Evolutionary conservation across 1,139 yeast genomes (phyloP).

Genomic region (Suhomyces panamericanus): DNA sequence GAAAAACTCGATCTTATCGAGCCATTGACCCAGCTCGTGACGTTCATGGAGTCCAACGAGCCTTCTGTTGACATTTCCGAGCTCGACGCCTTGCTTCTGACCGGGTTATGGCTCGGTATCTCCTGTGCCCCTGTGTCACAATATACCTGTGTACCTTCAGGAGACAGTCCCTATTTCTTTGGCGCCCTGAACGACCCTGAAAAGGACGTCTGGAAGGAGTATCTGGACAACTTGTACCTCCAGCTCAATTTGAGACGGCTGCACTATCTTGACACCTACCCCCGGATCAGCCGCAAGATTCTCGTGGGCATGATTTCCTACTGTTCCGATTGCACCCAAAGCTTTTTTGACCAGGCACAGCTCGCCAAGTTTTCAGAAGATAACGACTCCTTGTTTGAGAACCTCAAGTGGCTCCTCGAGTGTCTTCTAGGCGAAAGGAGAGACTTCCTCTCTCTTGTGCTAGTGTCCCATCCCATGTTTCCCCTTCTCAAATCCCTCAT

Average conservation of each 20-base stretch:
- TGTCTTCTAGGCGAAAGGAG: not conserved
- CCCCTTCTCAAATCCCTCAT: not conserved
- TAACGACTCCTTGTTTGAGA: not conserved
- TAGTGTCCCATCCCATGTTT: constrained; percentile 4
- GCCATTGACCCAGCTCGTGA: not conserved
- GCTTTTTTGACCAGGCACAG: not conserved
- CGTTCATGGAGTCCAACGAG: not conserved
- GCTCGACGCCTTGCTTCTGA: not conserved
- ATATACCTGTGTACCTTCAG: not conserved
- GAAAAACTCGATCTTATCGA: not conserved
- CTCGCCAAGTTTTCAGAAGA: not conserved
- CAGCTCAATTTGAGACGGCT: not conserved
- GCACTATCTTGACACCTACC: not conserved
- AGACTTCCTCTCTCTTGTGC: constrained; percentile 1
- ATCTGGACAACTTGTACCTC: not conserved
- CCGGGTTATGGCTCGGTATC: not conserved
- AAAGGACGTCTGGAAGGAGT: not conserved
- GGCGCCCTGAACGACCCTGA: too few relatives aligned
- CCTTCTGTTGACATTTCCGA: not conserved
- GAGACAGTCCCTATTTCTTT: too few relatives aligned
- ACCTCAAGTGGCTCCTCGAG: not conserved
- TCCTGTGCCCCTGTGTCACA: not conserved
- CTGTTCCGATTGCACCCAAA: not conserved
- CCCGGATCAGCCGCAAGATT: not conserved
- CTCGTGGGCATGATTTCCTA: not conserved